These are phyloP conservation scores for Lotmaria passim DNA, from an alignment of 208 protist genomes.

Conservation along the genomic window DNA sequence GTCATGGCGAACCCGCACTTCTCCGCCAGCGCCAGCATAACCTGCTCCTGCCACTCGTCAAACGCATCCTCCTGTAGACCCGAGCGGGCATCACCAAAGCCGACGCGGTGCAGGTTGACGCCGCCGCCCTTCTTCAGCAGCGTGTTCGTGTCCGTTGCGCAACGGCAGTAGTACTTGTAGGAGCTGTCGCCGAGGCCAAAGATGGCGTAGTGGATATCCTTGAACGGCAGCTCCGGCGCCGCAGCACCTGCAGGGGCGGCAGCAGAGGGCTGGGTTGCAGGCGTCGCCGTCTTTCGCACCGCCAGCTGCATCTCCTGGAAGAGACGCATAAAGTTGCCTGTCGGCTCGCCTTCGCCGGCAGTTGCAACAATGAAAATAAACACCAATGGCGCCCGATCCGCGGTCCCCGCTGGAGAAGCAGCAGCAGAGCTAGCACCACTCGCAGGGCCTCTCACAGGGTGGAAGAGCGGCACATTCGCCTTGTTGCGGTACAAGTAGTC, in stretches of 20 bases:
- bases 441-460: not conserved
- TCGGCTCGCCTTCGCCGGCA: constrained; percentile 71
- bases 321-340: constrained; percentile 62
- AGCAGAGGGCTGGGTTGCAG: not conserved
- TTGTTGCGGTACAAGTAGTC: constrained; percentile 37
- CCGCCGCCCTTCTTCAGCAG: constrained; percentile 66
- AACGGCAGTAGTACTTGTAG: constrained; percentile 95
- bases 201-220: constrained; percentile 75
- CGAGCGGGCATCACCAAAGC: constrained; percentile 62
- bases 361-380: constrained; percentile 75
- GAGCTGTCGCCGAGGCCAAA: constrained; percentile 96
- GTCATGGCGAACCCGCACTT: constrained; percentile 42
- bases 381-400: constrained; percentile 22
- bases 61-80: constrained; percentile 66
- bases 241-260: not conserved
- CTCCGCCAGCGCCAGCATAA: constrained; percentile 48
- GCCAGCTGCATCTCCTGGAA: constrained; percentile 55
- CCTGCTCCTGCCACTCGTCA: constrained; percentile 71
- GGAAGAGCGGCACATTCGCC: constrained; percentile 26
- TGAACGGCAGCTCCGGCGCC: constrained; percentile 40
- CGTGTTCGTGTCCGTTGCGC: constrained; percentile 48
- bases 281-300: constrained; percentile 15
- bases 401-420: too few species aligned
- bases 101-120: constrained; percentile 56
- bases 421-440: too few species aligned